Evolutionary conservation across 441 rosid genomes (phyloP).

Genomic region (Euphorbia celastroides): DNA sequence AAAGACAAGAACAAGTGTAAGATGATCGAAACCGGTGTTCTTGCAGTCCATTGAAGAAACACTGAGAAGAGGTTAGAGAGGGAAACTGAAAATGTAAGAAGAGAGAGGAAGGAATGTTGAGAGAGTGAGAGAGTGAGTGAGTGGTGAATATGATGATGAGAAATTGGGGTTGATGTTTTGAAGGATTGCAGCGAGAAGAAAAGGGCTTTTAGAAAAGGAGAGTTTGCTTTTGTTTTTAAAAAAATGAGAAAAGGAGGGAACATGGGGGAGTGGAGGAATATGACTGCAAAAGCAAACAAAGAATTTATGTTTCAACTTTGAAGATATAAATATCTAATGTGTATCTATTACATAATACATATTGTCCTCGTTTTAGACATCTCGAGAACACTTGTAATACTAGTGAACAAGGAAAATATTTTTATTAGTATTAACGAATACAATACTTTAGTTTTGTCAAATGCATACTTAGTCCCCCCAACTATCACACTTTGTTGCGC

Average conservation of each 20-base stretch:
- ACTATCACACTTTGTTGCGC: too few relatives aligned
- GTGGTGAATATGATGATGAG: constrained; percentile 54
- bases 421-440: too few relatives aligned
- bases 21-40: constrained; percentile 27
- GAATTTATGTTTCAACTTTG: background rate
- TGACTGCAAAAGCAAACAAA: constrained; percentile 16
- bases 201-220: constrained; percentile 43
- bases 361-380: too few relatives aligned
- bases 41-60: constrained; percentile 64
- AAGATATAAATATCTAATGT: background rate
- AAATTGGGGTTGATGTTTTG: constrained; percentile 27
- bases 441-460: too few relatives aligned
- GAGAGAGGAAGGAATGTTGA: constrained; percentile 17
- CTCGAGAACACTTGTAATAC: too few relatives aligned
- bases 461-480: too few relatives aligned
- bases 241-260: constrained; percentile 30
- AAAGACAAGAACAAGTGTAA: constrained; percentile 26
- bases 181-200: constrained; percentile 26
- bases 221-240: constrained; percentile 16
- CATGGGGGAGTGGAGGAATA: too few relatives aligned
- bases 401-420: too few relatives aligned
- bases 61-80: constrained; percentile 10
- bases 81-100: constrained; percentile 17
- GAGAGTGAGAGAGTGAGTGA: constrained; percentile 24
- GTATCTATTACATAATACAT: too few relatives aligned